phyloP scores from a whole-genome alignment of 441 rosid genomes.

The Croton setiger region DNA sequence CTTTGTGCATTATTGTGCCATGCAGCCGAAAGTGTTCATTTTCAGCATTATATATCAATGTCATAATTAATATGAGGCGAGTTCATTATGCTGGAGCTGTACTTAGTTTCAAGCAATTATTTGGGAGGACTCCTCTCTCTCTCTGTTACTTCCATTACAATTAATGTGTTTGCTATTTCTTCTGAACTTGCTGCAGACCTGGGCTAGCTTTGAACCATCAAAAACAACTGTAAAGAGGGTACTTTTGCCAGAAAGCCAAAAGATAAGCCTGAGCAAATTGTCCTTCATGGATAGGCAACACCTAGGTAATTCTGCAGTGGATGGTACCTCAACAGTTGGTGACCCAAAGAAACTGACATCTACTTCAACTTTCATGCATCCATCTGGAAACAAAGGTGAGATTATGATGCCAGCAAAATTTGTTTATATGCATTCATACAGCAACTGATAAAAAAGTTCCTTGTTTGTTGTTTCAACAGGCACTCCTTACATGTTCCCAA shows the following conservation, averaged over 20 bases:
- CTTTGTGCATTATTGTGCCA: not conserved
- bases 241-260: constrained; percentile 58
- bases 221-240: constrained; percentile 93
- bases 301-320: constrained; percentile 26
- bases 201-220: constrained; percentile 86
- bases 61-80: not conserved
- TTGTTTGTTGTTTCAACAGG: constrained; percentile 35
- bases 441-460: constrained; percentile 17
- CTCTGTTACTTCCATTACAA: not conserved
- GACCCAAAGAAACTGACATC: constrained; percentile 36
- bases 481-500: constrained; percentile 29
- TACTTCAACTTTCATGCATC: constrained; percentile 37
- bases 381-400: constrained; percentile 51
- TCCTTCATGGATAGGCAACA: constrained; percentile 37
- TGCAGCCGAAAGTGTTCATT: not conserved
- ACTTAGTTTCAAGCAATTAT: not conserved
- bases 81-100: not conserved
- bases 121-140: not conserved
- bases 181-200: constrained; percentile 54
- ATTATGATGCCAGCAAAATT: constrained; percentile 12
- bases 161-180: not conserved
- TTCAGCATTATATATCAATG: not conserved
- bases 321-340: constrained; percentile 34
- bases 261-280: constrained; percentile 38
- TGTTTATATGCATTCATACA: not conserved